Evolutionary conservation across 768 basidiomycete species (phyloP).

Genomic region (Roridomyces roridus): DNA sequence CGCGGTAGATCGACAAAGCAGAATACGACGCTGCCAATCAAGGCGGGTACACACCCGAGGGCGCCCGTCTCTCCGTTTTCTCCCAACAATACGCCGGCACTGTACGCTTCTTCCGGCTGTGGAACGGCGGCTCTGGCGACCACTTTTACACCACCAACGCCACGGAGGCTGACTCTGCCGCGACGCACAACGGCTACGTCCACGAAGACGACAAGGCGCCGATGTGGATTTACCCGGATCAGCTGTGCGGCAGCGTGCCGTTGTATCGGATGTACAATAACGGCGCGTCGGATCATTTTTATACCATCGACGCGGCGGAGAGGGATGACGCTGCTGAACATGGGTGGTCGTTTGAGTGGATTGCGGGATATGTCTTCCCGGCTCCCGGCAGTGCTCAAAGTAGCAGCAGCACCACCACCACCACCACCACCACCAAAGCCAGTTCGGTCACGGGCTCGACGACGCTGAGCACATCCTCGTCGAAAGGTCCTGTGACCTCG

Average conservation of each 20-base stretch:
- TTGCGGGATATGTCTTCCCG: constrained; percentile 17
- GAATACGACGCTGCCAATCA: background rate
- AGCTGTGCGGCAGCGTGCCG: constrained; percentile 2
- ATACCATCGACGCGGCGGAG: constrained; percentile 2
- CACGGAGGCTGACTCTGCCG: background rate
- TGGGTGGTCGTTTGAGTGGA: constrained; percentile 8
- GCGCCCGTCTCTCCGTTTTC: constrained; percentile 1
- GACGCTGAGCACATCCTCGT: too few relatives aligned
- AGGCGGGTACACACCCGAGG: background rate
- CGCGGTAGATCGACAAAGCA: too few relatives aligned
- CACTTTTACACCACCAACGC: constrained; percentile 18
- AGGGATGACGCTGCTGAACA: background rate
- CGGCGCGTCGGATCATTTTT: constrained; percentile 2
- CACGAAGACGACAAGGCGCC: background rate
- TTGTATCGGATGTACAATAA: background rate
- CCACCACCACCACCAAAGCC: too few relatives aligned
- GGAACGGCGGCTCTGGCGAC: background rate
- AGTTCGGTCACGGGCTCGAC: too few relatives aligned
- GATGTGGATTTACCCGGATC: constrained; percentile 2
- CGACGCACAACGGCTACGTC: background rate
- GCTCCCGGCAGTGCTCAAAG: too few relatives aligned
- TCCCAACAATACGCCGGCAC: constrained; percentile 6
- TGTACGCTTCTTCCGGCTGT: constrained; percentile 10
- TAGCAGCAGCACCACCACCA: too few relatives aligned
- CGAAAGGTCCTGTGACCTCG: too few relatives aligned